Base-by-base conservation (phyloP, 306 rosid genomes). In the Fragaria iinumae region DNA sequence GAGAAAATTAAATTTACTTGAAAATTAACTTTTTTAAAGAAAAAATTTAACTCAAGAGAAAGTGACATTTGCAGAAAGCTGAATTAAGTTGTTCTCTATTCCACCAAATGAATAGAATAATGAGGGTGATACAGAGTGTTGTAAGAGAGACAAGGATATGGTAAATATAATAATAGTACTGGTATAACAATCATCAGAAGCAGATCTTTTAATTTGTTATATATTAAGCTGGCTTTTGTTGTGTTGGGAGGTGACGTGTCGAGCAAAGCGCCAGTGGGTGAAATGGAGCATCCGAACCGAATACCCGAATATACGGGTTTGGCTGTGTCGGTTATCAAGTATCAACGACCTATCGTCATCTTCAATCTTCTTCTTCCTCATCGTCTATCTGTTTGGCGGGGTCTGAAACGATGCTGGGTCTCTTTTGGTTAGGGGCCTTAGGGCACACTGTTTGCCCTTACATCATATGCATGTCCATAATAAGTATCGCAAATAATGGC, bases 241-340 rank as follows among this genome's bases (percentile, higher is more conserved):
- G 11, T 53, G 76, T 53, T 8, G 3, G 34, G 36, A 14, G 65
- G 65, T 72, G 76, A 72, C 76, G 76, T 72, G 49, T 52, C 1
- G 21, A 12, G n/a, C 66, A 53, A 53, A 36, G 36, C 55, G 36
- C 32, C 4, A 53, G 49, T 20, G 66, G 48, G 27, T 68, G 49
- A 21, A 34, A 34, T 72, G 65, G 50, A 5, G 3, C 12, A 23
- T 8, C 11, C 39, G n/a, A 53, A 18, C 57, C 65, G 34, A 64
- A 32, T 29, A 14, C 23, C 21, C 66, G 23, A n/a, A n/a, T 72
- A 39, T 21, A 8, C 49, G 47, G 18, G 17, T 6, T 52, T 12
- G 48, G 8, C n/a, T 16, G 8, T 7, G 11, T 53, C 53, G 6
- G 4, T 49, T 49, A 72, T 20, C 32, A 29, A 29, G 1, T 29